phyloP scores from a whole-genome alignment of 805 yeast species.

The Candida koratica region DNA sequence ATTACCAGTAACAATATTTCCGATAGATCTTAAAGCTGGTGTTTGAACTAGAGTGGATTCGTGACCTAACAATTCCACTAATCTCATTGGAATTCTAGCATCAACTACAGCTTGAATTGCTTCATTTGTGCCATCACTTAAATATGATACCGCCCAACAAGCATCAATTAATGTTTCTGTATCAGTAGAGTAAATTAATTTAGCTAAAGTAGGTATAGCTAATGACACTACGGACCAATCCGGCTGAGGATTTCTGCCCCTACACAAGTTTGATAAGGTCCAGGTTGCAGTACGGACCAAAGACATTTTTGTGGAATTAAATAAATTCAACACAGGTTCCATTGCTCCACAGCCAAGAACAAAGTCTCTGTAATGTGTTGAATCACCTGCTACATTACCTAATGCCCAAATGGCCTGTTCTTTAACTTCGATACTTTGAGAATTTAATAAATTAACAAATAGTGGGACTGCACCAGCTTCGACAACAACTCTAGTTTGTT shows the following conservation, averaged over 20 bases:
- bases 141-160: conserved; percentile 96
- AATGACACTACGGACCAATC: conserved; percentile 85
- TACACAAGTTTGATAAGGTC: conserved; percentile 94
- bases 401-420: conserved; percentile 99
- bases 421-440: conserved; percentile 84
- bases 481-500: conserved; percentile 86
- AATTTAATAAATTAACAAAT: conserved; percentile 76
- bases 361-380: conserved; percentile 82
- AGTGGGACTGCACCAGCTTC: conserved; percentile 92
- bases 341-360: conserved; percentile 84
- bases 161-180: conserved; percentile 94
- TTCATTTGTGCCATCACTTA: conserved; percentile 88
- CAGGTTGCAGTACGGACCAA: conserved; percentile 95
- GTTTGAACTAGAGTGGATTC: conserved; percentile 86
- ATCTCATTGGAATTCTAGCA: conserved; percentile 89
- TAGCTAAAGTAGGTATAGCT: conserved; percentile 88
- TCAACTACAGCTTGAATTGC: conserved; percentile 97
- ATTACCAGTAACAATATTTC: conserved; percentile 96
- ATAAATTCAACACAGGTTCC: conserved; percentile 77
- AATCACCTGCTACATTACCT: conserved; percentile 98
- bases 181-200: conserved; percentile 84
- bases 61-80: conserved; percentile 86
- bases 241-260: conserved; percentile 96
- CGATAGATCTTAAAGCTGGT: conserved; percentile 95
- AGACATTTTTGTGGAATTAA: conserved; percentile 80